Conservation (phyloP, 2,329 filamentous ascomycete species). For the Penicillium carneum region DNA sequence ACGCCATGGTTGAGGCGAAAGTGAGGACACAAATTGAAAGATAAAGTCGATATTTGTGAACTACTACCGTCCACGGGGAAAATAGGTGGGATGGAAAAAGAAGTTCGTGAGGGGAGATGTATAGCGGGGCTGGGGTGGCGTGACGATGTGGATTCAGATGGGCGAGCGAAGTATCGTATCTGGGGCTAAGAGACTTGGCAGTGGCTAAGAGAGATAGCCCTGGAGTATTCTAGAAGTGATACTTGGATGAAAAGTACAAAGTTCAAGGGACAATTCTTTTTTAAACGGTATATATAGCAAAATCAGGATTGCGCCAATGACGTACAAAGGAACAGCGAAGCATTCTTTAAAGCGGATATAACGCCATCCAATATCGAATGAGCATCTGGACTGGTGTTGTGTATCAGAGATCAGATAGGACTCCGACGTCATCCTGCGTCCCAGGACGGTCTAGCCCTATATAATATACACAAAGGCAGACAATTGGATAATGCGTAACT, state of each 20-base stretch:
- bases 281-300: slow-evolving; percentile 9
- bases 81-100: slow-evolving; percentile 18
- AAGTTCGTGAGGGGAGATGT: slow-evolving; percentile 21
- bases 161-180: background rate
- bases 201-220: slow-evolving; percentile 13
- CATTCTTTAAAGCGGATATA: slow-evolving; percentile 8
- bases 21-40: slow-evolving; percentile 14
- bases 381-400: slow-evolving; percentile 4
- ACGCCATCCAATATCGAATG: slow-evolving; percentile 15
- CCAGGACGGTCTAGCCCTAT: slow-evolving; percentile 14
- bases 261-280: background rate
- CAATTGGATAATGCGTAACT: background rate
- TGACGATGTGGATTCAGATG: slow-evolving; percentile 36
- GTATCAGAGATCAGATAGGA: background rate
- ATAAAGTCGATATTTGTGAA: slow-evolving; percentile 22
- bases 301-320: slow-evolving; percentile 8
- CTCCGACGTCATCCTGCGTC: slow-evolving; percentile 29
- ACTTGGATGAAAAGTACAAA: background rate
- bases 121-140: slow-evolving; percentile 33
- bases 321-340: slow-evolving; percentile 1
- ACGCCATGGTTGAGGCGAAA: slow-evolving; percentile 41
- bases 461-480: too few species aligned
- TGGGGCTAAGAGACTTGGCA: slow-evolving; percentile 21
- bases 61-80: slow-evolving; percentile 30
- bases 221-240: background rate